Conservation (phyloP, 805 yeast genomes). For the Pichia nanzhaoensis region DNA sequence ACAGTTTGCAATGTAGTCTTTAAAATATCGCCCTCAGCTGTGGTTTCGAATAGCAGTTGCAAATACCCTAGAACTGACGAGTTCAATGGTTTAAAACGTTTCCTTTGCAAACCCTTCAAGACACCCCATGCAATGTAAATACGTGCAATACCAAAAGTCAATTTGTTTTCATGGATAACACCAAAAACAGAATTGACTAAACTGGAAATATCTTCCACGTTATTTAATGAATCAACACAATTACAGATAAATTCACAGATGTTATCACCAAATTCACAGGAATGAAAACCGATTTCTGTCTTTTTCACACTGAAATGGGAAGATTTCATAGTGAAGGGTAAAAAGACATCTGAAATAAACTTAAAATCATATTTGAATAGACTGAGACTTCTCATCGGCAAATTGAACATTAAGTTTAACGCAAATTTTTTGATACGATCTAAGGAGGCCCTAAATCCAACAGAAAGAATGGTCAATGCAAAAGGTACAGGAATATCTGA, state of each 20-base stretch:
- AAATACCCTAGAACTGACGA: constrained; percentile 29
- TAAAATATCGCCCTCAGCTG: constrained; percentile 38
- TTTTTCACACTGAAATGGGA: constrained; percentile 45
- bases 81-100: constrained; percentile 9
- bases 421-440: constrained; percentile 69
- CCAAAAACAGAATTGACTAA: constrained; percentile 32
- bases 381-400: constrained; percentile 40
- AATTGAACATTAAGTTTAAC: constrained; percentile 45
- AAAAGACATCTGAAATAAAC: constrained; percentile 37
- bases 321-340: constrained; percentile 60
- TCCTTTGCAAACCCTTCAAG: constrained; percentile 38
- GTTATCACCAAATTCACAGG: constrained; percentile 54
- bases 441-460: constrained; percentile 70
- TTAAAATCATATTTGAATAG: constrained; percentile 38
- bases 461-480: constrained; percentile 66
- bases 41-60: constrained; percentile 29
- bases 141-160: constrained; percentile 65
- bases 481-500: constrained; percentile 59
- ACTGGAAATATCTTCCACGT: constrained; percentile 11
- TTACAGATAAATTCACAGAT: constrained; percentile 40
- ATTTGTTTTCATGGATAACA: constrained; percentile 41
- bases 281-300: constrained; percentile 24
- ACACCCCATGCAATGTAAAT: constrained; percentile 55
- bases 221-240: constrained; percentile 28
- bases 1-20: constrained; percentile 46